Evolutionary conservation across 441 rosid genomes (phyloP).

Genomic region (Geranium incanum): DNA sequence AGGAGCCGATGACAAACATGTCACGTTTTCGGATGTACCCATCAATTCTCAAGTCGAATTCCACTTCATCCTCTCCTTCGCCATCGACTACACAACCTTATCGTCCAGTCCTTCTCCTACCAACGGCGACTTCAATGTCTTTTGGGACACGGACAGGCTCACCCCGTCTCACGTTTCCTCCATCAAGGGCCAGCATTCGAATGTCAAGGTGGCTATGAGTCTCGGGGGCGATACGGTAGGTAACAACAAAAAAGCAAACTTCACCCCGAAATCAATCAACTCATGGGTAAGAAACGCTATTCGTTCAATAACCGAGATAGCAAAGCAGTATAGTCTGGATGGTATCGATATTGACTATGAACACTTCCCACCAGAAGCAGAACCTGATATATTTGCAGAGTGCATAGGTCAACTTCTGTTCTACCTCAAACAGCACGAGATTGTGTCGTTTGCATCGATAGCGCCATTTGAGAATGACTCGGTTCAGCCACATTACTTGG

Average conservation of each 20-base stretch:
- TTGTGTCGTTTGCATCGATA: conserved; percentile 37
- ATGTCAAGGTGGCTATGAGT: conserved; percentile 49
- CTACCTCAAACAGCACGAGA: conserved; percentile 29
- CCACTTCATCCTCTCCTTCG: conserved; percentile 57
- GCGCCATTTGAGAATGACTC: conserved; percentile 34
- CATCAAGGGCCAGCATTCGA: conserved; percentile 33
- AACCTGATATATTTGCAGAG: conserved; percentile 42
- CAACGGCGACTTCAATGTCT: conserved; percentile 39
- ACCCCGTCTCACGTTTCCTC: conserved; percentile 30
- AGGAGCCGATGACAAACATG: conserved; percentile 43
- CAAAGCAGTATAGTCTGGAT: conserved; percentile 30
- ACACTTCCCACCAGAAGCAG: conserved; percentile 39
- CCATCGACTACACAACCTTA: conserved; percentile 37
- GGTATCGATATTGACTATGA: conserved; percentile 50
- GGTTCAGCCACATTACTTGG: conserved; percentile 37
- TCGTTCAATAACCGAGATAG: conserved; percentile 33
- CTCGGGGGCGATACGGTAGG: conserved; percentile 45
- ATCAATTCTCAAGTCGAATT: conserved; percentile 35
- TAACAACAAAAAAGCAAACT: conserved; percentile 10
- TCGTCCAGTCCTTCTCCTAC: conserved; percentile 32
- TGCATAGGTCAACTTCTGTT: conserved; percentile 38
- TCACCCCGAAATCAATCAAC: conserved; percentile 34
- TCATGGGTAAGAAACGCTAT: conserved; percentile 51
- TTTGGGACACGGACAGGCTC: conserved; percentile 41
- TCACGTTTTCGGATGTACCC: conserved; percentile 44